phyloP scores from a whole-genome alignment of 129 eudicot genomes.

The Mikania micrantha region DNA sequence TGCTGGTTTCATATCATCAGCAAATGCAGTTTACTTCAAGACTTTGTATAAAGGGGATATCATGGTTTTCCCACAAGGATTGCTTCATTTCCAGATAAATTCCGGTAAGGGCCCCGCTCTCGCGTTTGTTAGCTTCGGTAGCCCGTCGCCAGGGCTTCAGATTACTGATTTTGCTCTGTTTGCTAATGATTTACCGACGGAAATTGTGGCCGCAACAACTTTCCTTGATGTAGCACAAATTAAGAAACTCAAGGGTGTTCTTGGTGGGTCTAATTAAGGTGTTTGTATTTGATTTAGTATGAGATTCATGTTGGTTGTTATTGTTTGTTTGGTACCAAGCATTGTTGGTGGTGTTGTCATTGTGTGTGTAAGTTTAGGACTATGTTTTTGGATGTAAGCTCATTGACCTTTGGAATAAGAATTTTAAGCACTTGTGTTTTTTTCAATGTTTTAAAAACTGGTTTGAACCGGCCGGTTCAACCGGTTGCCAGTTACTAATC shows the following conservation, averaged over 20 bases:
- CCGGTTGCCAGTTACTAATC: too few relatives aligned
- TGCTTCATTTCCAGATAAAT: constrained; percentile 80
- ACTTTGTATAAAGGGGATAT: constrained; percentile 60
- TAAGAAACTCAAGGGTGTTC: constrained; percentile 91
- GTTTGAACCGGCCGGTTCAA: too few relatives aligned
- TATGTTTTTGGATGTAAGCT: constrained; percentile 15
- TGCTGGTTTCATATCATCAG: constrained; percentile 79
- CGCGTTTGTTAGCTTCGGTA: constrained; percentile 63
- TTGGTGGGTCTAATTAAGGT: constrained; percentile 60
- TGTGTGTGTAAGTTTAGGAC: constrained; percentile 24
- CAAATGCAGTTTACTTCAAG: constrained; percentile 51
- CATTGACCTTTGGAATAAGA: constrained; percentile 17
- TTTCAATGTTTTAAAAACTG: too few relatives aligned
- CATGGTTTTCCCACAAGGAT: constrained; percentile 91
- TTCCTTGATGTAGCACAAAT: constrained; percentile 63
- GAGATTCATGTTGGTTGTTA: constrained; percentile 11
- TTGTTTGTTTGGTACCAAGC: constrained; percentile 19
- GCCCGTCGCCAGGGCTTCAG: constrained; percentile 77
- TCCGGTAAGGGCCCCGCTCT: constrained; percentile 42
- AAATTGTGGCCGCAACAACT: constrained; percentile 53
- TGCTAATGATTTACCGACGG: constrained; percentile 63
- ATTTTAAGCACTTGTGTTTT: too few relatives aligned
- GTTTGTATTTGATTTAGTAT: not conserved
- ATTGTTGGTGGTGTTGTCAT: not conserved
- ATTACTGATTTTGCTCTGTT: constrained; percentile 73